phyloP scores from a whole-genome alignment of 2,329 filamentous ascomycete genomes.

The Coleophoma crateriformis region DNA sequence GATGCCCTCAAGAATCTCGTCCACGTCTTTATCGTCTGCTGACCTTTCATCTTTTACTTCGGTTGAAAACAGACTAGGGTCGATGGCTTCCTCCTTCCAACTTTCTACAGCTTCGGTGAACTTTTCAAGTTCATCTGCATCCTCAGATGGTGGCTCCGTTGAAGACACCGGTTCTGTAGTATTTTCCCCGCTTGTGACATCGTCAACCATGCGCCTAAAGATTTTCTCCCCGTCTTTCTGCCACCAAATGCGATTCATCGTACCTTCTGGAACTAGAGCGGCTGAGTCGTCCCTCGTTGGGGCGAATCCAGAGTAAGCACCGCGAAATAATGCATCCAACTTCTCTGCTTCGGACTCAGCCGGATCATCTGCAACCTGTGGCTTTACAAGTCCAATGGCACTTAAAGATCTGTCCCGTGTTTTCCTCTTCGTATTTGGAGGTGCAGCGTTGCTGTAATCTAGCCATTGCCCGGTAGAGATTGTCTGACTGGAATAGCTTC shows the following conservation, averaged over 20 bases:
- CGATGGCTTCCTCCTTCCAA: conserved; percentile 52
- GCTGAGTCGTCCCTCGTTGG: conserved; percentile 69
- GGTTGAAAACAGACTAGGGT: conserved; percentile 41
- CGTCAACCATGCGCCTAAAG: conserved; percentile 57
- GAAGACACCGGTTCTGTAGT: neutral
- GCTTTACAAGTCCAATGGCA: conserved; percentile 53
- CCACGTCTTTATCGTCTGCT: conserved; percentile 52
- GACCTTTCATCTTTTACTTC: conserved; percentile 40
- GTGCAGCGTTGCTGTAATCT: conserved; percentile 60
- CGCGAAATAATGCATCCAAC: conserved; percentile 69
- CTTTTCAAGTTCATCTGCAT: conserved; percentile 29
- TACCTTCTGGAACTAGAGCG: conserved; percentile 62
- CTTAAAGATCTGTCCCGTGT: conserved; percentile 64
- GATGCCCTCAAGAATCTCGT: conserved; percentile 68
- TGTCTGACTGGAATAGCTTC: conserved; percentile 59
- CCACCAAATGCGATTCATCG: conserved; percentile 71
- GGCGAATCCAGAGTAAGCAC: conserved; percentile 76
- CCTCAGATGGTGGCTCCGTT: conserved; percentile 2
- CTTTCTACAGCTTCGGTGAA: conserved; percentile 47
- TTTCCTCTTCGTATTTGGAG: conserved; percentile 51
- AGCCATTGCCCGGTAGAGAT: conserved; percentile 66
- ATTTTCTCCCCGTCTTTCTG: conserved; percentile 61
- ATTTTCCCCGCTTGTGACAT: conserved; percentile 10
- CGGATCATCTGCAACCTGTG: conserved; percentile 34
- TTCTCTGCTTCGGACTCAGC: conserved; percentile 56